Evolutionary conservation across 805 yeast genomes (phyloP), one percentile per base, ranked within the genome.

Genomic region (Kodamaea sagamina): DNA sequence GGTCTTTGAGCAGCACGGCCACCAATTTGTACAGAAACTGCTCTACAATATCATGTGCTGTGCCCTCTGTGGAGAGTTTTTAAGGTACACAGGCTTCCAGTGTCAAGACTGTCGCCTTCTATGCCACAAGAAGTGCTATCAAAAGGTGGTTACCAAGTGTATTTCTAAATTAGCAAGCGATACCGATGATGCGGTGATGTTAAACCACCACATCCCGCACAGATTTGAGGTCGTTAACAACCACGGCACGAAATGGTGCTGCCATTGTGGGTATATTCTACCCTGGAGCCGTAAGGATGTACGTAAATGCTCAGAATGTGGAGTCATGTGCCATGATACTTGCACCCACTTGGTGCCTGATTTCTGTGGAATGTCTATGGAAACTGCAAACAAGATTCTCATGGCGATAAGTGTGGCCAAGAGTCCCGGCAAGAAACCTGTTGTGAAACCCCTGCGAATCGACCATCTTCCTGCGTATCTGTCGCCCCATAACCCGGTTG

Each of bases 341-440:
- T 93, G 99, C 69, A 84, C 92, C 10, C 97, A 89, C 57, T 72
- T 90, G 55, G 98, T 93, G 15, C 99, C 99, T 1, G 98, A 93
- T 62, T 88, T 93, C 64, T 93, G 99, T 73, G 99, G 99, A 44
- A 92, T 93, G 96, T 79, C 96, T 2, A 89, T 93, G 90, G 97
- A 89, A 58, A 87, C 85, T 78, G 98, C 97, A 2, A 89, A 89
- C 57, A 86, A 85, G 63, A 89, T 93, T 49, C 67, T 93, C 45
- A 79, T 78, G 44, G 87, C 97, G 7, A 89, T 92, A 58, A 84
- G 85, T 59, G 78, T 83, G 31, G 81, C 97, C 2, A 65, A 64
- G 43, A 51, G 54, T 18, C 66, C 59, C n/a, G 42, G 45, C 7
- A 46, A 53, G 18, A 34, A 27, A 9, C 43, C 48, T 12, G 35